A percentile compares a stretch with the other conserved stretches of the same genome.
phyloP scores from a whole-genome alignment of 2,329 filamentous ascomycete genomes.

The Neoscytalidium dimidiatum region DNA sequence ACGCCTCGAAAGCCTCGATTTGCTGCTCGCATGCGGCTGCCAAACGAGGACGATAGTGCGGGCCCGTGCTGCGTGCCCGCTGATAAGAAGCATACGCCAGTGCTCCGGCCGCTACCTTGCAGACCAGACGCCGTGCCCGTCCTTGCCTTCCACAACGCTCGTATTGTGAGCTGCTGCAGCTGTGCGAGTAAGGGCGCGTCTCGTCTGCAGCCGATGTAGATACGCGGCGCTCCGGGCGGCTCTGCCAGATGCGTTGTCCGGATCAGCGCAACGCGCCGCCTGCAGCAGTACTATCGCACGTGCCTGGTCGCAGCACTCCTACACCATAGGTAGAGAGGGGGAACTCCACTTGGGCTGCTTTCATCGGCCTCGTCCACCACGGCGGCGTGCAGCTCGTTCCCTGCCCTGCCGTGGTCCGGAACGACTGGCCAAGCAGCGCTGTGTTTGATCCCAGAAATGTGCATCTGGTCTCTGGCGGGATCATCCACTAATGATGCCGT shows the following conservation, averaged over 20 bases:
- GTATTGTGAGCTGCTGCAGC: background rate
- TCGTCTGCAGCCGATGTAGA: background rate
- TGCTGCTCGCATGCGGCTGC: slow-evolving; percentile 15
- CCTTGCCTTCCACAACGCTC: background rate
- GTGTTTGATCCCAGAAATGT: background rate
- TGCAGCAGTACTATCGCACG: background rate
- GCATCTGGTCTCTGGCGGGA: background rate
- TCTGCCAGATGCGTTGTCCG: background rate
- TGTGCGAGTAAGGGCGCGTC: background rate
- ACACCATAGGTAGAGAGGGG: too few species aligned
- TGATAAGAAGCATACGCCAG: slow-evolving; percentile 1
- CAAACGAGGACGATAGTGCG: background rate
- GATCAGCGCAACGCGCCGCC: background rate
- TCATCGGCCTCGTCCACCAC: background rate
- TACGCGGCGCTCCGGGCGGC: background rate
- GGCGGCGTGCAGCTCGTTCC: background rate
- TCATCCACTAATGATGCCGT: background rate
- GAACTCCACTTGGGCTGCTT: background rate
- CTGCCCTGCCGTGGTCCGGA: background rate
- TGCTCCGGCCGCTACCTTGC: background rate
- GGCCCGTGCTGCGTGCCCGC: slow-evolving; percentile 8
- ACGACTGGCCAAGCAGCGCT: background rate
- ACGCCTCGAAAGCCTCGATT: background rate
- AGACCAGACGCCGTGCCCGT: background rate
- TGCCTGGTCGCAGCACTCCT: background rate